Percentiles rank a stretch among this genome's conserved stretches.
Evolutionary conservation across 2,329 filamentous ascomycete genomes (phyloP).

Genomic region (Talaromyces sp.): DNA sequence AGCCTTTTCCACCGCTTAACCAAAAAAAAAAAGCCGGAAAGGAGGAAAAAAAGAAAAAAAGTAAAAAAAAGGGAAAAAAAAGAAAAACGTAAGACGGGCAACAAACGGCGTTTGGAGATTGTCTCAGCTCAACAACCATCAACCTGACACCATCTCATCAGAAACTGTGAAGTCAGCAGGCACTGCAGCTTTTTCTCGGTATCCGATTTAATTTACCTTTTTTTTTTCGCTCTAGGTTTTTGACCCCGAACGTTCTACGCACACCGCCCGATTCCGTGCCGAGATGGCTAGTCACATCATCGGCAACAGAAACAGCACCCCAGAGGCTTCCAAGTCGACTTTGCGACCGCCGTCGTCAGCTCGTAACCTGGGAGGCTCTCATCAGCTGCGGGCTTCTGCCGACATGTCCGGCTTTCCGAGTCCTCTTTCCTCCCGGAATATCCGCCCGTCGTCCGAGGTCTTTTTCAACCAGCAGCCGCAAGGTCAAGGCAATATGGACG

Average conservation of each 20-base stretch:
- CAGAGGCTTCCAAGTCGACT: slow-evolving; percentile 76
- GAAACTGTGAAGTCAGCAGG: slow-evolving; percentile 57
- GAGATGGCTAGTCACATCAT: slow-evolving; percentile 60
- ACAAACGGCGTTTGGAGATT: not conserved
- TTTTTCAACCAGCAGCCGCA: slow-evolving; percentile 73
- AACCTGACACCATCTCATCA: not conserved
- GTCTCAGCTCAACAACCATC: not conserved
- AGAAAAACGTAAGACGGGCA: not conserved
- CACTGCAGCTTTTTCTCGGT: slow-evolving; percentile 63
- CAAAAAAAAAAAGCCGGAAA: not conserved
- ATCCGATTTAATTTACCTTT: slow-evolving; percentile 29
- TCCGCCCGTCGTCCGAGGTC: slow-evolving; percentile 91
- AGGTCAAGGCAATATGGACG: slow-evolving; percentile 65
- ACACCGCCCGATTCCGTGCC: not conserved
- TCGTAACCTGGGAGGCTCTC: slow-evolving; percentile 68
- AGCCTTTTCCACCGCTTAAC: slow-evolving; percentile 14
- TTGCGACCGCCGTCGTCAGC: slow-evolving; percentile 81
- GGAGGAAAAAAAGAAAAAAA: not conserved
- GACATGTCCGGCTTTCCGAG: slow-evolving; percentile 84
- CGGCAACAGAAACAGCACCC: slow-evolving; percentile 93
- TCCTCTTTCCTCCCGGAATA: slow-evolving; percentile 66
- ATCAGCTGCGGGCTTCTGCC: slow-evolving; percentile 88
- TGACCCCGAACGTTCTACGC: not conserved
- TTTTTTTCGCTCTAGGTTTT: not conserved
- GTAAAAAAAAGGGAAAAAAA: not conserved